phyloP scores from a whole-genome alignment of 139 green algal species.

The Zygnema circumcarinatum region DNA sequence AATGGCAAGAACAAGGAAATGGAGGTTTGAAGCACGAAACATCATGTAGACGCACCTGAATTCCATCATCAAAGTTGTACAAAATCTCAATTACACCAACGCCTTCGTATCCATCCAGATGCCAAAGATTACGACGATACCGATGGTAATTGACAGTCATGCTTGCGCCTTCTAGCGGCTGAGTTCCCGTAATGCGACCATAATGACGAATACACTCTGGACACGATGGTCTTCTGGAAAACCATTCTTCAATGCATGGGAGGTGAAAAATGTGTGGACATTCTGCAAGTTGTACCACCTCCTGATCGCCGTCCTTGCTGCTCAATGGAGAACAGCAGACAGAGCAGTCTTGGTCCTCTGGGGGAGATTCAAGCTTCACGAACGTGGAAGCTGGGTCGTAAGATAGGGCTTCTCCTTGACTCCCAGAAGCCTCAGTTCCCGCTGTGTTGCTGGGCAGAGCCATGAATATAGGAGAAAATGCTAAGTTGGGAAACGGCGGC shows the following conservation, averaged over 20 bases:
- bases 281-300: not conserved
- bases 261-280: constrained; percentile 18
- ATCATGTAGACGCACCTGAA: not conserved
- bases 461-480: not conserved
- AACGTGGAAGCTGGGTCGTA: not conserved
- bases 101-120: not conserved
- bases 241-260: constrained; percentile 12
- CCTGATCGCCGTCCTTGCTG: not conserved
- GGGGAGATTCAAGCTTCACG: not conserved
- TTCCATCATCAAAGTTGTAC: not conserved
- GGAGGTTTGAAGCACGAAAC: too few species aligned
- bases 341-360: not conserved
- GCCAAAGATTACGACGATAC: not conserved
- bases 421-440: not conserved
- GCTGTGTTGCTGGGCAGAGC: not conserved
- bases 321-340: not conserved
- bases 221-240: not conserved
- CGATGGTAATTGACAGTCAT: not conserved
- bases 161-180: not conserved
- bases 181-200: constrained; percentile 13
- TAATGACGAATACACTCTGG: constrained; percentile 14
- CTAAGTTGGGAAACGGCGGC: not conserved
- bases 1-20: too few species aligned
- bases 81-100: constrained; percentile 2
- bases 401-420: not conserved